A percentile compares a stretch with the other conserved stretches of the same genome.
These are phyloP conservation scores for Podospora appendiculata DNA, from an alignment of 495 filamentous ascomycete species.

Conservation along the genomic window DNA sequence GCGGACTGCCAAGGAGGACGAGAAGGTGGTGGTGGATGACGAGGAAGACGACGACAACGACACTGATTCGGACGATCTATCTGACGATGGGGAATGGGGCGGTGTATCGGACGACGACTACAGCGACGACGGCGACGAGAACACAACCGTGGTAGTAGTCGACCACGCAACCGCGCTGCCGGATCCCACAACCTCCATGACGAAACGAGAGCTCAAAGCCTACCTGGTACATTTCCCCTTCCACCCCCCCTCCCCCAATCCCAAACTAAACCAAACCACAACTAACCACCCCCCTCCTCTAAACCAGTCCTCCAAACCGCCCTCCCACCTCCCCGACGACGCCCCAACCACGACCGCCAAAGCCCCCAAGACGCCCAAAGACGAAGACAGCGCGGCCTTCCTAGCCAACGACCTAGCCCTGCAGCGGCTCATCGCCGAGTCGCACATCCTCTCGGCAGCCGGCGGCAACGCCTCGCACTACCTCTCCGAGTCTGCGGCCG, in stretches of 20 bases:
- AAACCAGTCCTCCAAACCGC: conserved; percentile 34
- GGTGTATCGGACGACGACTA: conserved; percentile 13
- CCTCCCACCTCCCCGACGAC: conserved; percentile 18
- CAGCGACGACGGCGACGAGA: conserved; percentile 7
- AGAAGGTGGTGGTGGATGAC: conserved; percentile 20
- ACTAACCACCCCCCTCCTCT: conserved; percentile 33
- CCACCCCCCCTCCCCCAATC: background rate
- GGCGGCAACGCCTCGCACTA: conserved; percentile 45
- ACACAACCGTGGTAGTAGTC: conserved; percentile 50
- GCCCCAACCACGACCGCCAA: conserved; percentile 22
- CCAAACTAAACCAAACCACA: background rate
- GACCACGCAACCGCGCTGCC: conserved; percentile 44
- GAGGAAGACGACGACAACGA: conserved; percentile 27
- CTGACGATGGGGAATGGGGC: conserved; percentile 5
- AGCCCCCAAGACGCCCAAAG: conserved; percentile 25
- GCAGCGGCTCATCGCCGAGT: conserved; percentile 82
- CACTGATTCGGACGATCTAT: conserved; percentile 11
- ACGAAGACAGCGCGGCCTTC: conserved; percentile 42
- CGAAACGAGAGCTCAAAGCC: conserved; percentile 64
- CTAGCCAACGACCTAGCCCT: conserved; percentile 90
- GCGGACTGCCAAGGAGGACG: conserved; percentile 12
- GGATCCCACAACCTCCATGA: conserved; percentile 33
- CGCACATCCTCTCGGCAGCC: conserved; percentile 73
- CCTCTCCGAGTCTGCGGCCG: conserved; percentile 15
- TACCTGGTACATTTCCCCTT: conserved; percentile 56